A percentile compares a stretch with the other conserved stretches of the same genome.
These are phyloP conservation scores for Populus trichocarpa DNA, from an alignment of 441 rosid species.

Conservation along the genomic window DNA sequence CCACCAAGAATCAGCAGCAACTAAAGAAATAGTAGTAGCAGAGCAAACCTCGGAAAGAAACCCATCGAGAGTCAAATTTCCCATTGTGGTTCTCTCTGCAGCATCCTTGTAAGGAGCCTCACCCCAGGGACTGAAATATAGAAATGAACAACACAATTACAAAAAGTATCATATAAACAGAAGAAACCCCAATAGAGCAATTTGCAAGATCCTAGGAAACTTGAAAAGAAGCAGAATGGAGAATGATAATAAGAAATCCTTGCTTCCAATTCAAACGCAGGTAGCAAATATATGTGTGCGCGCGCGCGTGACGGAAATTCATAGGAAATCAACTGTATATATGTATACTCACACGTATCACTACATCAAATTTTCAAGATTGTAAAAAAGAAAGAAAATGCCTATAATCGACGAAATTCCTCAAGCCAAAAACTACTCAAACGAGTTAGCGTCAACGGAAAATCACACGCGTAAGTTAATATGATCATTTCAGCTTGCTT, in stretches of 20 bases:
- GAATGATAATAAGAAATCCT: neutral
- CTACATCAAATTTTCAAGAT: neutral
- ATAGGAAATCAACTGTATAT: too few relatives aligned
- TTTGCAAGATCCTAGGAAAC: slow-evolving; percentile 5
- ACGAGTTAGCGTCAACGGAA: slow-evolving; percentile 47
- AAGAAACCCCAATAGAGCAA: slow-evolving; percentile 1
- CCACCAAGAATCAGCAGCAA: neutral
- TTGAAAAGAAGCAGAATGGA: neutral
- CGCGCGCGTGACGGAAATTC: too few relatives aligned
- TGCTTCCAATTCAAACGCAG: neutral
- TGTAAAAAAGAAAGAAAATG: slow-evolving; percentile 8
- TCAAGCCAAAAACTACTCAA: slow-evolving; percentile 74
- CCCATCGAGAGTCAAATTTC: slow-evolving; percentile 56
- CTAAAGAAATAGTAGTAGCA: neutral
- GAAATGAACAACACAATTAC: neutral
- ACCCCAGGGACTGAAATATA: slow-evolving; percentile 58
- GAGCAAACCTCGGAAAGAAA: slow-evolving; percentile 60
- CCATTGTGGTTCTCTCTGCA: slow-evolving; percentile 45
- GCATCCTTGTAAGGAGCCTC: slow-evolving; percentile 71
- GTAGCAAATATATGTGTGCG: neutral
- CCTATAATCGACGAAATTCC: slow-evolving; percentile 71
- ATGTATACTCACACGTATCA: too few relatives aligned
- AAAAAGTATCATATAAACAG: neutral
- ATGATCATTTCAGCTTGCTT: slow-evolving; percentile 71
- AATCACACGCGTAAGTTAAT: slow-evolving; percentile 74